A percentile compares a stretch with the other conserved stretches of the same genome.
These are phyloP conservation scores for Hyaloperonospora brassicae DNA, from an alignment of 352 stramenopile species.

Conservation along the genomic window DNA sequence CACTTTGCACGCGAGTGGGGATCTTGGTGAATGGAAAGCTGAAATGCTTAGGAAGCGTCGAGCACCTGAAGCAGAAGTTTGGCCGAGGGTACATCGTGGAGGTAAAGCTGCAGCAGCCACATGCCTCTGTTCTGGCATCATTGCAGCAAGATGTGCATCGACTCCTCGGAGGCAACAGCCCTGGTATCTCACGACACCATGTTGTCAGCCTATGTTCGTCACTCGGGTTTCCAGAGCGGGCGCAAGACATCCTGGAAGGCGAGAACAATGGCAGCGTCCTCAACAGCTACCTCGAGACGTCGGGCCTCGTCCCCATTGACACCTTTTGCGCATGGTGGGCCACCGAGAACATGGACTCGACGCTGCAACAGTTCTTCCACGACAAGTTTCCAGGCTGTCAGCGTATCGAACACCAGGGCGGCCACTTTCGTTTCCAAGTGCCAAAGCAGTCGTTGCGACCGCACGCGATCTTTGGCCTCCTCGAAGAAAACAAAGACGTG, in stretches of 20 bases:
- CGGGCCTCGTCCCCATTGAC: slow-evolving; percentile 36
- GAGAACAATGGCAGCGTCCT: slow-evolving; percentile 39
- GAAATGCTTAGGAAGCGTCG: slow-evolving; percentile 71
- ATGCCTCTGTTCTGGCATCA: slow-evolving; percentile 12
- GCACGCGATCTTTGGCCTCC: slow-evolving; percentile 56
- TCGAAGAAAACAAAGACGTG: slow-evolving; percentile 60
- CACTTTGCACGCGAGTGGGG: slow-evolving; percentile 56
- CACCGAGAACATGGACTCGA: slow-evolving; percentile 33
- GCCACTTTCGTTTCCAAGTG: slow-evolving; percentile 66
- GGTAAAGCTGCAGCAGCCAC: slow-evolving; percentile 42
- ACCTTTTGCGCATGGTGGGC: slow-evolving; percentile 57
- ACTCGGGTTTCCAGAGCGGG: slow-evolving; percentile 29
- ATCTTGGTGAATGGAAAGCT: slow-evolving; percentile 58
- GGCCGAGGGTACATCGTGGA: slow-evolving; percentile 91
- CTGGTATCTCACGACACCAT: slow-evolving; percentile 26
- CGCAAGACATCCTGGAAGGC: slow-evolving; percentile 30
- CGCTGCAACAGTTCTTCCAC: slow-evolving; percentile 36
- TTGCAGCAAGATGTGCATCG: slow-evolving; percentile 25
- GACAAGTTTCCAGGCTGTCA: slow-evolving; percentile 31
- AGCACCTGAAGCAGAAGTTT: slow-evolving; percentile 95
- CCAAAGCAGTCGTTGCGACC: slow-evolving; percentile 46
- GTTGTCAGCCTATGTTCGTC: slow-evolving; percentile 29
- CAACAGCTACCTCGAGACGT: slow-evolving; percentile 36
- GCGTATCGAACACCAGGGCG: slow-evolving; percentile 56
- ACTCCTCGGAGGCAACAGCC: slow-evolving; percentile 19